These are phyloP conservation scores for Ramalina peruviana DNA, from an alignment of 495 filamentous ascomycete species.

Conservation along the genomic window DNA sequence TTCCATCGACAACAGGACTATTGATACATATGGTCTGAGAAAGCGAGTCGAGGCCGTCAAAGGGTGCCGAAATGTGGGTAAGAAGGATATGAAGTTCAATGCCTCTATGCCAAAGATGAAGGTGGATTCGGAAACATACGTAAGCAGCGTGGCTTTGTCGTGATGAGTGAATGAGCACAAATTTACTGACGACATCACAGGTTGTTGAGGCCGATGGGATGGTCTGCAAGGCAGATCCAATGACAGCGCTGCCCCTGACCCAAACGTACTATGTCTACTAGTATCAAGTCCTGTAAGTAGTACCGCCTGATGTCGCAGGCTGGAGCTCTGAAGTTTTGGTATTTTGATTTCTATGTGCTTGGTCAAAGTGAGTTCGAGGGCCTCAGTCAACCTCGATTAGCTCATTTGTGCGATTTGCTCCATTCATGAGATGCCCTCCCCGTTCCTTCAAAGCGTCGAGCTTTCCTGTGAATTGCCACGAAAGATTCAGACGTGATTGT, in stretches of 20 bases:
- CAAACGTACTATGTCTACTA: constrained; percentile 74
- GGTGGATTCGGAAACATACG: constrained; percentile 86
- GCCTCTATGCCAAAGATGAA: constrained; percentile 78
- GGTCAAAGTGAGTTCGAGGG: too few relatives aligned
- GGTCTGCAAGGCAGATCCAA: constrained; percentile 63
- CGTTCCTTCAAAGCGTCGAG: too few relatives aligned
- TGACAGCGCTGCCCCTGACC: constrained; percentile 57
- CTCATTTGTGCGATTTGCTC: too few relatives aligned
- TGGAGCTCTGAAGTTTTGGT: too few relatives aligned
- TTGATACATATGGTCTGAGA: constrained; percentile 58
- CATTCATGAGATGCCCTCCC: too few relatives aligned
- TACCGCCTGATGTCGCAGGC: too few relatives aligned
- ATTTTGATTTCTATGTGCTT: too few relatives aligned
- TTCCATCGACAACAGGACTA: constrained; percentile 47
- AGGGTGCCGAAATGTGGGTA: constrained; percentile 65
- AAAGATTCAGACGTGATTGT: too few relatives aligned
- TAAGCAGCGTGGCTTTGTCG: constrained; percentile 19
- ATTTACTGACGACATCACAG: constrained; percentile 11
- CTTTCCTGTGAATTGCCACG: too few relatives aligned
- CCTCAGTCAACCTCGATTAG: too few relatives aligned
- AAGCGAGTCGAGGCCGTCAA: constrained; percentile 74
- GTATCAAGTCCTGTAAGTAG: neutral
- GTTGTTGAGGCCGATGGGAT: constrained; percentile 76
- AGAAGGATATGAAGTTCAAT: constrained; percentile 93
- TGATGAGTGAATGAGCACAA: neutral